These are phyloP conservation scores for Dactylis glomerata DNA, from an alignment of 176 grass and related monocot genomes.

Conservation along the genomic window DNA sequence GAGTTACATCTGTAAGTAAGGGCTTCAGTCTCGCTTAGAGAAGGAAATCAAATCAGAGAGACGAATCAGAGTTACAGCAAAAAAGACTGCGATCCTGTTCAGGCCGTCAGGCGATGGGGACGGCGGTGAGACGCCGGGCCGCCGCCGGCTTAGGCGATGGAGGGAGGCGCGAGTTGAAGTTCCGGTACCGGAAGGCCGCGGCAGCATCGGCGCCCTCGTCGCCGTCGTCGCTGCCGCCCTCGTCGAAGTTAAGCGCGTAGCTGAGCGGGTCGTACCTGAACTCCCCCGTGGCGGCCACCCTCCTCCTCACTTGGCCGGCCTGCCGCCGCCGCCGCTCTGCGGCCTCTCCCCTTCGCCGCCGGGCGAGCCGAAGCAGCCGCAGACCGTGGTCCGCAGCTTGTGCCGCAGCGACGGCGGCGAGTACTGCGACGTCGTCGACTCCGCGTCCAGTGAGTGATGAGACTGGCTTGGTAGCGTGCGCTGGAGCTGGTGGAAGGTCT, in stretches of 20 bases:
- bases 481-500: neutral
- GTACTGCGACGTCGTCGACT: neutral
- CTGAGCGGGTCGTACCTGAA: conserved; percentile 87
- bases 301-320: conserved; percentile 25
- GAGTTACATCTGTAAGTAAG: neutral
- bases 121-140: neutral
- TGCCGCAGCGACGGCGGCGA: conserved; percentile 37
- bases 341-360: neutral
- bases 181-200: conserved; percentile 36
- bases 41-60: neutral
- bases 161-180: conserved; percentile 53
- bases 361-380: conserved; percentile 65
- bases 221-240: conserved; percentile 36
- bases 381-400: conserved; percentile 54
- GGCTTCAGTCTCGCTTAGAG: neutral
- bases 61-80: neutral
- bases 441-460: conserved; percentile 32
- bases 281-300: conserved; percentile 29
- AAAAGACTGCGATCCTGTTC: neutral
- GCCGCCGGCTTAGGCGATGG: conserved; percentile 21
- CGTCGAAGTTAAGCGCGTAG: conserved; percentile 92
- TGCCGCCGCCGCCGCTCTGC: neutral
- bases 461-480: too few species aligned
- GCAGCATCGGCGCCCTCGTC: conserved; percentile 11
- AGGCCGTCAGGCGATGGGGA: conserved; percentile 36